Base-by-base conservation (phyloP, 164 flowering plant species). In the Saururus chinensis region DNA sequence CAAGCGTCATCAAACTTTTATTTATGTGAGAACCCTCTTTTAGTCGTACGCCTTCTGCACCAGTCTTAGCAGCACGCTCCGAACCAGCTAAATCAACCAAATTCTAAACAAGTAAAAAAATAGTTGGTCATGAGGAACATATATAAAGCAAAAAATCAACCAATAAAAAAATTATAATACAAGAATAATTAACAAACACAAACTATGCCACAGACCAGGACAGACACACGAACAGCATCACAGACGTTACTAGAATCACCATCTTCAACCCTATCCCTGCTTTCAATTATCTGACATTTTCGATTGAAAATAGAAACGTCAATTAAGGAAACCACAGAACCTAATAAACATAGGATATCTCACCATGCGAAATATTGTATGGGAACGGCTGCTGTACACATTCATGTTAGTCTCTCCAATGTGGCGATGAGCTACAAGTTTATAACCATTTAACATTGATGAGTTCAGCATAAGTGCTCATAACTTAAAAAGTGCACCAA, bases 381-480 rank as follows among this genome's bases (percentile, higher is more conserved):
- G 99, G 17, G 99, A 95, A 61, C 99, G 78, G 64, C 97, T 91
- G 61, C 99, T 95, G 68, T 88, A 73, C 8, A 83, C 60, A 63
- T 95, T 95, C 99, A 95, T 91, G 74, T 91, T 91, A 69, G 99
- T 95, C 80, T 95, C 96, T 59, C 97, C 99, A 76, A 91, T 80
- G 71, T 87, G 99, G 64, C 99, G 84, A 79, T 91, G 97, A 73
- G 96, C 99, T 95, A 86, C 68, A 81, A 41, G 58, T 23, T 21
- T 24, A 23, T 45, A 62, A n/a, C 24, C 24, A 64, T 19, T 61
- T 23, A 64, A 20, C 22, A 58, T 25, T 42, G 40, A 63, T 19
- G 3, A 37, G 53, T 13, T 35, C 60, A 60, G 14, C 21, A 61
- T 26, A 45, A 25, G 56, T 49, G 13, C 4, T 9, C 52, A 24